phyloP scores from a whole-genome alignment of 2,329 filamentous ascomycete species.

The Xylaria digitata region DNA sequence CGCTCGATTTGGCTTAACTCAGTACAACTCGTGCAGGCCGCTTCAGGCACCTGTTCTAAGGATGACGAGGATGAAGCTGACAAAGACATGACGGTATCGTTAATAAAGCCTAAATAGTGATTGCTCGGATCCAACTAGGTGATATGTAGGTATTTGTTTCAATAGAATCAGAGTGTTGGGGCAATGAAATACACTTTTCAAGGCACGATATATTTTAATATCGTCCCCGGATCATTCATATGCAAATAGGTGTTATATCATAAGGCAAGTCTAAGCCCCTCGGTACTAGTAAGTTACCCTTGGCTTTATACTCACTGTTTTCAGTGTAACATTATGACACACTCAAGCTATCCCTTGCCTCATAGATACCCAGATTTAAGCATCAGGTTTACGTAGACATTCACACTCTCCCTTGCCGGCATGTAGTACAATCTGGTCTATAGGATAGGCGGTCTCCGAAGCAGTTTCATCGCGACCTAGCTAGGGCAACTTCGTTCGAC shows the following conservation, averaged over 20 bases:
- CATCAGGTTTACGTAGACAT: background rate
- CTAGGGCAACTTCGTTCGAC: too few species aligned
- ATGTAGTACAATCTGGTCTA: too few species aligned
- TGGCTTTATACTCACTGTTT: too few species aligned
- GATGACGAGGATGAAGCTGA: background rate
- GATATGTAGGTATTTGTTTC: background rate
- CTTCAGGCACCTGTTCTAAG: background rate
- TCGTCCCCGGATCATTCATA: too few species aligned
- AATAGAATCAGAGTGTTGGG: background rate
- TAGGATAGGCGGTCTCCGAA: too few species aligned
- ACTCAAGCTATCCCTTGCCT: background rate
- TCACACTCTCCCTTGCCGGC: too few species aligned
- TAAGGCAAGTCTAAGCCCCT: too few species aligned
- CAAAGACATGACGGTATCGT: background rate
- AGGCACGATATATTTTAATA: too few species aligned
- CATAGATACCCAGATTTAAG: background rate
- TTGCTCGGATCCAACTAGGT: background rate
- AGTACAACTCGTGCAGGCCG: background rate
- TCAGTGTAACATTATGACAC: background rate
- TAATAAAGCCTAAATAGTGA: background rate
- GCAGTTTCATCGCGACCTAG: too few species aligned
- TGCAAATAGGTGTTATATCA: too few species aligned
- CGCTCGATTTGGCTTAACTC: background rate
- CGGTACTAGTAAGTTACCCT: too few species aligned
- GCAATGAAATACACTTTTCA: too few species aligned